Evolutionary conservation across 352 stramenopile genomes (phyloP), one percentile per base, ranked within the genome.

Genomic region (Globisporangium cystogenes): DNA sequence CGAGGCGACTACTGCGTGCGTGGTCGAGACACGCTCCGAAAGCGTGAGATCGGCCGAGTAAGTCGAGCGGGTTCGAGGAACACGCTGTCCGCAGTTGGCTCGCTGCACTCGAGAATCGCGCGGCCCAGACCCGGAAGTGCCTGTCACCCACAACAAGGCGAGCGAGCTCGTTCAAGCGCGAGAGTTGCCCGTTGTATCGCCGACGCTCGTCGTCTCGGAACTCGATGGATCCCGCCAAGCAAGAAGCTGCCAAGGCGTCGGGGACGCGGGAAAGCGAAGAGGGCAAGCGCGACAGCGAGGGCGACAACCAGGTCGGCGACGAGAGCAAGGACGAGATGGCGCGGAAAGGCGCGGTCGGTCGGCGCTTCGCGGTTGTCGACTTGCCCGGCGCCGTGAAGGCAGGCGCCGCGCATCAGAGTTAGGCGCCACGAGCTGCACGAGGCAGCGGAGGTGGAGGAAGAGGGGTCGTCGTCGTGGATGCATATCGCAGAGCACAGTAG

Each of bases 291-390:
- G 49, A 24, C n/a, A 31, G 33, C 23, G 39, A 26, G 4, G 31
- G 5, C 4, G 36, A 47, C 26, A 44, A 21, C 26, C 40, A 61
- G 26, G 29, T 43, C 12, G 31, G 45, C 26, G 27, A 52, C 23
- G 50, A 57, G 37, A 52, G 48, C 55, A 57, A 61, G 41, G 24
- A 59, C 39, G 50, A 23, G 29, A 51, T 61, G 48, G 39, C 31
- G 16, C 39, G 45, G 37, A 43, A 37, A n/a, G 55, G 55, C 18
- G 55, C 55, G 6, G 55, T 61, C 20, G 55, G 55, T 0, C 55
- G 55, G 23, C 55, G 48, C 23, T 61, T 61, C 50, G 55, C 48
- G 16, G 50, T 61, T 31, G 31, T 46, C 15, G 11, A 51, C 15
- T 23, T 61, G 18, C 55, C 48, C 7, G 39, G 20, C 18, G 39